A percentile compares a stretch with the other conserved stretches of the same genome.
phyloP scores from a whole-genome alignment of 108 stramenopile species.

The Fragilariopsis cylindrus region DNA sequence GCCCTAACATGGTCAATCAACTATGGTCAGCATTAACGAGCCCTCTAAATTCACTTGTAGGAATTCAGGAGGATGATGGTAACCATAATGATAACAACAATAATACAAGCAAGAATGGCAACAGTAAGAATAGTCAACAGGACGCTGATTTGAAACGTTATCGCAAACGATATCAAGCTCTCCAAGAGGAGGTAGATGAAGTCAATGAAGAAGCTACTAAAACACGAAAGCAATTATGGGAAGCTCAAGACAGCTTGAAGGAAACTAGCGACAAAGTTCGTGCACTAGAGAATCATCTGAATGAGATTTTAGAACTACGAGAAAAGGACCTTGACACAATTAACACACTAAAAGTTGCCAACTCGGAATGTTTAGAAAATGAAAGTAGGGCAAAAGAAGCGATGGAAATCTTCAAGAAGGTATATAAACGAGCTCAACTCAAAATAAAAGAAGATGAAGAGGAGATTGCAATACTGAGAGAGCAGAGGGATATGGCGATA shows the following conservation, averaged over 20 bases:
- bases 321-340: conserved; percentile 2
- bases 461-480: conserved; percentile 11
- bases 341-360: conserved; percentile 21
- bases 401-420: conserved; percentile 32
- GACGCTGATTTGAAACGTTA: background rate
- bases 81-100: background rate
- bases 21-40: conserved; percentile 4
- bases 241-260: conserved; percentile 22
- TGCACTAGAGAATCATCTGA: conserved; percentile 26
- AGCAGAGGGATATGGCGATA: conserved; percentile 8
- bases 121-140: background rate
- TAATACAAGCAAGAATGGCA: background rate
- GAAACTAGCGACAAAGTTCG: conserved; percentile 7
- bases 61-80: background rate
- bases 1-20: too few relatives aligned
- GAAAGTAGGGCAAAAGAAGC: conserved; percentile 28
- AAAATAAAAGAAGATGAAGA: conserved; percentile 33
- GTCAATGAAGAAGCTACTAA: conserved; percentile 25
- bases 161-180: conserved; percentile 2
- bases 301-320: conserved; percentile 16
- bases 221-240: conserved; percentile 24
- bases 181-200: conserved; percentile 22
- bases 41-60: background rate
- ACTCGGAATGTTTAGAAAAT: conserved; percentile 25
- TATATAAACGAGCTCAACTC: conserved; percentile 25